Conservation (phyloP, 2,329 filamentous ascomycete genomes). For the Colletotrichum tamarilloi region DNA sequence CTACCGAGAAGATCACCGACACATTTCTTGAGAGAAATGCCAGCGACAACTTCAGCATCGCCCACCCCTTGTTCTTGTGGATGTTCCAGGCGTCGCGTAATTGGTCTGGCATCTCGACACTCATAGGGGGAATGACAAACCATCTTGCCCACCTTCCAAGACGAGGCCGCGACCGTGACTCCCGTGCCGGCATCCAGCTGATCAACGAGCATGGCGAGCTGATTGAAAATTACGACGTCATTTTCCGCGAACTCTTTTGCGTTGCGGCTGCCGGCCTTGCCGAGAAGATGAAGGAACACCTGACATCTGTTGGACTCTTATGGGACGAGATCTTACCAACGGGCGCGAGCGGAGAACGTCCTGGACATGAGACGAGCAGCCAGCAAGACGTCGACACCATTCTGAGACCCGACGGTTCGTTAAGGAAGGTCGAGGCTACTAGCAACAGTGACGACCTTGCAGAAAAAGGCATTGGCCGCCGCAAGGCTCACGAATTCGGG, state of each 20-base stretch:
- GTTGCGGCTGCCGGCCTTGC: constrained; percentile 81
- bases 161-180: constrained; percentile 51
- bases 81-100: constrained; percentile 84
- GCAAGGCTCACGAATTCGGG: constrained; percentile 58
- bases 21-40: constrained; percentile 74
- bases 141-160: constrained; percentile 69
- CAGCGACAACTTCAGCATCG: constrained; percentile 79
- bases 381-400: constrained; percentile 18
- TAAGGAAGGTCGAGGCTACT: constrained; percentile 30
- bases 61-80: constrained; percentile 87
- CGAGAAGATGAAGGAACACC: constrained; percentile 69
- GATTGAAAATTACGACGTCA: constrained; percentile 76
- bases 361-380: constrained; percentile 15
- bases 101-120: constrained; percentile 75
- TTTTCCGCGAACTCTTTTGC: constrained; percentile 88
- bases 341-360: constrained; percentile 51
- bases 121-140: constrained; percentile 78
- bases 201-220: constrained; percentile 66
- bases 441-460: constrained; percentile 46
- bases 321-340: constrained; percentile 83
- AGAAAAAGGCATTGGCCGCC: constrained; percentile 52
- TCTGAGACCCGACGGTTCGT: constrained; percentile 25
- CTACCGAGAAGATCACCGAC: constrained; percentile 81
- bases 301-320: constrained; percentile 74
- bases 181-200: constrained; percentile 52